Evolutionary conservation across 805 yeast genomes (phyloP).

Genomic region (Saturnispora diversa): DNA sequence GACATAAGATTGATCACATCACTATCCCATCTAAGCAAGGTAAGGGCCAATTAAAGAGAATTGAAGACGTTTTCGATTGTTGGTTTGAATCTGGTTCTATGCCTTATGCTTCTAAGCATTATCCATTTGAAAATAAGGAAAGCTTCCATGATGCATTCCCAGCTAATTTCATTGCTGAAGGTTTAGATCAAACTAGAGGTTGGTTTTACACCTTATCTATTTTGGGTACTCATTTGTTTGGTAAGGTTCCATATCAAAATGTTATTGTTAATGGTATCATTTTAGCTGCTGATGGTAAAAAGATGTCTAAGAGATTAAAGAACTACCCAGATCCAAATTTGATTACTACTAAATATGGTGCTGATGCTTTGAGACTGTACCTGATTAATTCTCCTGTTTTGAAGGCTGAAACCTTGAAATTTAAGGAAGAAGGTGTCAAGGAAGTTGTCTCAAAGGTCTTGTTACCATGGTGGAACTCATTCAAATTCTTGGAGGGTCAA

Average conservation of each 20-base stretch:
- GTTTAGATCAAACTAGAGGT: constrained; percentile 99
- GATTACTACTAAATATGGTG: constrained; percentile 84
- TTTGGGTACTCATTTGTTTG: constrained; percentile 89
- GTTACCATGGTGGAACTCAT: constrained; percentile 98
- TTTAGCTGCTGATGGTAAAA: constrained; percentile 95
- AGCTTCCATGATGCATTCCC: constrained; percentile 73
- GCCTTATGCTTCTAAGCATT: constrained; percentile 97
- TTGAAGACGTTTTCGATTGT: constrained; percentile 98
- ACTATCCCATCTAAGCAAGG: constrained; percentile 91
- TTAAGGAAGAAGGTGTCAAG: constrained; percentile 97
- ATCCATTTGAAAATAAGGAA: constrained; percentile 80
- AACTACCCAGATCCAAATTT: constrained; percentile 93
- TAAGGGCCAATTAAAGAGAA: constrained; percentile 78
- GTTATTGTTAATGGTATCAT: constrained; percentile 96
- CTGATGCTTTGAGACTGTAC: constrained; percentile 94
- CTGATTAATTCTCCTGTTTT: constrained; percentile 95
- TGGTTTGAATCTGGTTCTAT: constrained; percentile 99
- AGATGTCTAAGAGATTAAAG: constrained; percentile 97
- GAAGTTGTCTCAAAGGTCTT: constrained; percentile 94
- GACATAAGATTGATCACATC: constrained; percentile 84
- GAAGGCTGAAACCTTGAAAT: constrained; percentile 92
- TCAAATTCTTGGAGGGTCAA: constrained; percentile 92
- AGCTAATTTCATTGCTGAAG: constrained; percentile 96
- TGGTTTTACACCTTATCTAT: constrained; percentile 98
- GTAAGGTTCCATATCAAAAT: constrained; percentile 87